These are phyloP conservation scores for Neobulgaria alba DNA, from an alignment of 2,329 filamentous ascomycete species.

Conservation along the genomic window DNA sequence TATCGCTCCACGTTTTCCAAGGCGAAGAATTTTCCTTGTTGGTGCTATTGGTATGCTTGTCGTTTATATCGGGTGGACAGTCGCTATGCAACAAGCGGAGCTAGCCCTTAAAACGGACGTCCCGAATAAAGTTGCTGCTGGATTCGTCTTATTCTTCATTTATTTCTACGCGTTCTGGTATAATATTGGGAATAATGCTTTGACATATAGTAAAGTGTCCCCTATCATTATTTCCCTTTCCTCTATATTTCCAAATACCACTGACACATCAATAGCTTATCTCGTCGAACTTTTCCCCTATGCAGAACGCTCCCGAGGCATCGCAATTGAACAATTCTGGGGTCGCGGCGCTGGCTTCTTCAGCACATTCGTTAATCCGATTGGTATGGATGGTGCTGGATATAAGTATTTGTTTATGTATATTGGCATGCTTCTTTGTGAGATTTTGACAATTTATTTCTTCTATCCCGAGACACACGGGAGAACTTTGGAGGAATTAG, in stretches of 20 bases:
- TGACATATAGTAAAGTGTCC: conserved; percentile 49
- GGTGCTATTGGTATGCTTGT: conserved; percentile 44
- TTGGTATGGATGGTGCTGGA: conserved; percentile 33
- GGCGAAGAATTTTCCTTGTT: conserved; percentile 43
- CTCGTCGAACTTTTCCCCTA: conserved; percentile 53
- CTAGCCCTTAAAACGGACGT: conserved; percentile 29
- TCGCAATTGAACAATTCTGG: conserved; percentile 27
- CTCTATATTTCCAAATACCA: too few species aligned
- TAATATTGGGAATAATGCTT: conserved; percentile 58
- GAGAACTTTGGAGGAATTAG: conserved; percentile 37
- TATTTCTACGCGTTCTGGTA: conserved; percentile 52
- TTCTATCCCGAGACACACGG: conserved; percentile 38
- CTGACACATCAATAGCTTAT: conserved; percentile 32
- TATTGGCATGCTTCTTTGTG: conserved; percentile 35
- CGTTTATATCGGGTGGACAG: conserved; percentile 48
- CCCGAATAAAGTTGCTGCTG: conserved; percentile 14
- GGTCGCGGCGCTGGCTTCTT: conserved; percentile 38
- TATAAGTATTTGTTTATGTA: conserved; percentile 39
- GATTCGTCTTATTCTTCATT: conserved; percentile 45
- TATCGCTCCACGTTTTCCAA: conserved; percentile 35
- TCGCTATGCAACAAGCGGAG: conserved; percentile 36
- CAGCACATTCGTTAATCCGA: conserved; percentile 38
- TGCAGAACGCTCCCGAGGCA: conserved; percentile 25
- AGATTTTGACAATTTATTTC: conserved; percentile 36
- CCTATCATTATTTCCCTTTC: too few species aligned